Evolutionary conservation across 148 eudicot genomes (phyloP).

Genomic region (Persicaria tinctoria): DNA sequence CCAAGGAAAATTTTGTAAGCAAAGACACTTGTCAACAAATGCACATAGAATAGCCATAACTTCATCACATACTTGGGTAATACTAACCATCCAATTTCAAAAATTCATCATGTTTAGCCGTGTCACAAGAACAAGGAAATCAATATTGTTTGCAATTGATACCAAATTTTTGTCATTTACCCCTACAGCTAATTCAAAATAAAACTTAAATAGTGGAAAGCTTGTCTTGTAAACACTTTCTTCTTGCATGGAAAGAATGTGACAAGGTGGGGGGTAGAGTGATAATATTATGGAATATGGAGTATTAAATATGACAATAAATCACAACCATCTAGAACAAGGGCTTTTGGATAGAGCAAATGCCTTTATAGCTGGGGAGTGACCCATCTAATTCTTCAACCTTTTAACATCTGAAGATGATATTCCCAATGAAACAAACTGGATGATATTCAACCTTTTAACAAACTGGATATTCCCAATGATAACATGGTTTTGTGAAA

Average conservation of each 20-base stretch:
- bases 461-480: not conserved
- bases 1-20: not conserved
- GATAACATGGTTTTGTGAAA: not conserved
- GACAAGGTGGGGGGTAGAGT: not conserved
- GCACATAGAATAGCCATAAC: not conserved
- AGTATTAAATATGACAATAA: not conserved
- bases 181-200: not conserved
- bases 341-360: not conserved
- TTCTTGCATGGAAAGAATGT: not conserved
- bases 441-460: not conserved
- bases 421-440: not conserved
- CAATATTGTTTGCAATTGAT: not conserved
- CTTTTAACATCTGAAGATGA: no score
- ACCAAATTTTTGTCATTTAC: not conserved
- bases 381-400: no score
- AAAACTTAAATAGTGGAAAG: no score
- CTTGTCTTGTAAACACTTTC: not conserved
- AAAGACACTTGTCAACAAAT: not conserved
- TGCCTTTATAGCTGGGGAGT: no score
- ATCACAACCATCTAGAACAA: not conserved
- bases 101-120: not conserved
- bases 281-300: not conserved
- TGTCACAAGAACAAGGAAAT: not conserved
- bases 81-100: not conserved
- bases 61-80: not conserved